A percentile compares a stretch with the other conserved stretches of the same genome.
These are phyloP conservation scores for Apiospora marii DNA, from an alignment of 2,329 filamentous ascomycete species.

Conservation along the genomic window DNA sequence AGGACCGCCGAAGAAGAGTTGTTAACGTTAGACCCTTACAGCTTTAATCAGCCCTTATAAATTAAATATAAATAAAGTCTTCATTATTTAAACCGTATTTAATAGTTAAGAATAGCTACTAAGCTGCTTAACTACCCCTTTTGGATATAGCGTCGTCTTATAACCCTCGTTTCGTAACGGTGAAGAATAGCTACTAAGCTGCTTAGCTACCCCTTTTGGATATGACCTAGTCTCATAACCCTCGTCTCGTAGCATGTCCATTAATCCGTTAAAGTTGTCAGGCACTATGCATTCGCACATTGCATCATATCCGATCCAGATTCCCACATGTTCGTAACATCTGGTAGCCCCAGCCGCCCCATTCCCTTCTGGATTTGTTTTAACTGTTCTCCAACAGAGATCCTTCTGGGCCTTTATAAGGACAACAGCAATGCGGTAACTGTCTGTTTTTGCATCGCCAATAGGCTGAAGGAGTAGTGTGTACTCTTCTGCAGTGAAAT, in stretches of 20 bases:
- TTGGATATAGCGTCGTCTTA: too few species aligned
- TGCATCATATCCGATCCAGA: background rate
- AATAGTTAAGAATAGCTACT: too few species aligned
- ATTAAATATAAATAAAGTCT: too few species aligned
- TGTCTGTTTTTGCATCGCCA: background rate
- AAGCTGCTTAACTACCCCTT: too few species aligned
- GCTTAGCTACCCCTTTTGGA: too few species aligned
- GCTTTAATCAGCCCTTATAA: too few species aligned
- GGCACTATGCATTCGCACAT: background rate
- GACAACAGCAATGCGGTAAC: background rate
- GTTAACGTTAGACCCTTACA: fast-evolving
- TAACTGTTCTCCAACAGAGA: background rate
- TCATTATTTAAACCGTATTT: too few species aligned
- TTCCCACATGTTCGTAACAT: background rate
- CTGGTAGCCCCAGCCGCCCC: background rate
- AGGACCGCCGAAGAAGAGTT: too few species aligned
- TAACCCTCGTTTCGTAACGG: too few species aligned
- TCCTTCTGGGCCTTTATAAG: background rate
- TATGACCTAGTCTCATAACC: too few species aligned
- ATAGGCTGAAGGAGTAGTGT: background rate
- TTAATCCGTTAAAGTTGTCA: background rate
- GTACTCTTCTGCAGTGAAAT: background rate
- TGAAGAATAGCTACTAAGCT: too few species aligned
- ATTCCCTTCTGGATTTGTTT: too few species aligned
- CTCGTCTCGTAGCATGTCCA: background rate